Base-by-base conservation (phyloP, 345 rosid genomes). In the Reutealis trisperma region DNA sequence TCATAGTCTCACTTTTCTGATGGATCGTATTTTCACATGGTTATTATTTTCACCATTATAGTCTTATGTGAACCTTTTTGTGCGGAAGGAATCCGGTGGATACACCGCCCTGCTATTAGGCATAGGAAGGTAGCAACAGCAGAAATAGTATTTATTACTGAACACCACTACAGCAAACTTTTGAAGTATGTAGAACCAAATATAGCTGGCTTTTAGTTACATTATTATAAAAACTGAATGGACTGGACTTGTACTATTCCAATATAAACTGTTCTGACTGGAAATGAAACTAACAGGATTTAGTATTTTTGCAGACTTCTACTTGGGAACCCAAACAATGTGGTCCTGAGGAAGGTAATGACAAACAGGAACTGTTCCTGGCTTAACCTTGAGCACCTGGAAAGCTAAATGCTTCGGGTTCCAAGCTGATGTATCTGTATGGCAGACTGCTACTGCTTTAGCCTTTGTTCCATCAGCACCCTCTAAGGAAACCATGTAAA, bases 361-460 rank as follows among this genome's bases (percentile, higher is more conserved):
- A 75, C 70, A 77, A 57, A 77, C 44, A 32, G 80, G 80, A 51
- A 77, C 75, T 9, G 63, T 77, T 59, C 80, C 80, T 11, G 75
- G 80, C 75, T 77, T 62, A 34, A 77, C 80, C 21, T 77, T 70
- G 55, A 77, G 75, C 63, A 70, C 70, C 62, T 51, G 75, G 63
- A 77, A 77, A 51, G 80, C 80, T 63, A 77, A 37, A 70, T 77
- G 80, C 70, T 77, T 77, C 4, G 80, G 75, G 52, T 77, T 77
- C 80, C 98, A 93, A 30, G 88, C 89, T 32, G 95, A 89, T 14
- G 98, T 90, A 78, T 95, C 85, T 41, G 88, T 88, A 84, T 95
- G 98, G 86, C 99, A 93, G 45, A 90, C 88, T 18, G 94, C 94
- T 18, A 86, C 90, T 12, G 94, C 99, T 72, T 89, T 85, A 60